Percentiles rank a stretch among this genome's conserved stretches.
phyloP scores from a whole-genome alignment of 1,284 basidiomycete species.

The Leccinum angustisporum region DNA sequence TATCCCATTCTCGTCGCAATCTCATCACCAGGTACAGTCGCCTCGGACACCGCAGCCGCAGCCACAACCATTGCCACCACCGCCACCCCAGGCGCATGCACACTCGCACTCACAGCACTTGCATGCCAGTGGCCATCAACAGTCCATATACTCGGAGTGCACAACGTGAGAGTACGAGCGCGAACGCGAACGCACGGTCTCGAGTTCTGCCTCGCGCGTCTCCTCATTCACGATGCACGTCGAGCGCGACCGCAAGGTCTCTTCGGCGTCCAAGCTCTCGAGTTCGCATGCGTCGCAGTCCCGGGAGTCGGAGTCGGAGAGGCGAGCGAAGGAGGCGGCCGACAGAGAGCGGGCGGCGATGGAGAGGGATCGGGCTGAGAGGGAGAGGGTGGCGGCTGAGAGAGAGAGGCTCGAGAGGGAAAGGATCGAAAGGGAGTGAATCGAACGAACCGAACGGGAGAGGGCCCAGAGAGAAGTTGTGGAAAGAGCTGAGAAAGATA shows the following conservation, averaged over 20 bases:
- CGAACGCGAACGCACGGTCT: conserved; percentile 25
- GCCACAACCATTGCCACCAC: not conserved
- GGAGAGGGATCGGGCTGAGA: conserved; percentile 23
- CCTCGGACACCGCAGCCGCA: no score
- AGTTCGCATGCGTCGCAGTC: conserved; percentile 20
- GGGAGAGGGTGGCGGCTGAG: conserved; percentile 19
- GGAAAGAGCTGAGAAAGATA: no score
- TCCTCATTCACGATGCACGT: conserved; percentile 25
- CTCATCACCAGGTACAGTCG: no score
- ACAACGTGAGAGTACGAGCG: conserved; percentile 21
- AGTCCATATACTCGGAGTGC: conserved; percentile 26
- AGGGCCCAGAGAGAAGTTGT: no score
- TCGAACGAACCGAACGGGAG: conserved; percentile 6
- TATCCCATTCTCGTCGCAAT: no score
- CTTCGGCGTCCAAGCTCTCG: conserved; percentile 29
- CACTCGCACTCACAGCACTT: not conserved
- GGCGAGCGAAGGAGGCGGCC: conserved; percentile 15
- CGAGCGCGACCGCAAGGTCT: conserved; percentile 31
- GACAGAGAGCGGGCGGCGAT: conserved; percentile 19
- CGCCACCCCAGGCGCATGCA: not conserved
- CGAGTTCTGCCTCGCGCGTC: conserved; percentile 28
- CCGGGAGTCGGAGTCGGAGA: conserved; percentile 26
- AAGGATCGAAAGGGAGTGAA: not conserved
- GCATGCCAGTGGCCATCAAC: conserved; percentile 2
- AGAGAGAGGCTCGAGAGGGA: conserved; percentile 5